Conservation (phyloP, 1,284 basidiomycete genomes). For the Puccinia polysora region DNA sequence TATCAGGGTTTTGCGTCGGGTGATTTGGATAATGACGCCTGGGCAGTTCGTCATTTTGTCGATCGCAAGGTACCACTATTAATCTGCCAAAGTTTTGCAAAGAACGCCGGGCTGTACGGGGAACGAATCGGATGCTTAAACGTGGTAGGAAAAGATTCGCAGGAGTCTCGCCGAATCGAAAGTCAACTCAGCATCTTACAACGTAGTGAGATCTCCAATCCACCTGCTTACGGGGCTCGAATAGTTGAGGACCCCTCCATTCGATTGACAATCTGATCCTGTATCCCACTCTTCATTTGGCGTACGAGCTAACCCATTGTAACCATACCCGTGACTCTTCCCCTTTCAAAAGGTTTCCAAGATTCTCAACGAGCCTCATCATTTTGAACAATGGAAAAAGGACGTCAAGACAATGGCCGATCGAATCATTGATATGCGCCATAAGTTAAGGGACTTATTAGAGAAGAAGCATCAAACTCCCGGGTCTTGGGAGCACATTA, state of each 20-base stretch:
- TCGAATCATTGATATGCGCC: slow-evolving; percentile 83
- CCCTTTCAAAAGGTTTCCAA: slow-evolving; percentile 76
- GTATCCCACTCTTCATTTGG: too few relatives aligned
- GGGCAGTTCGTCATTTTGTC: slow-evolving; percentile 86
- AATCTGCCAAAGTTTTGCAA: slow-evolving; percentile 92
- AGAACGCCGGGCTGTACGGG: slow-evolving; percentile 90
- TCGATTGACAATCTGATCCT: too few relatives aligned
- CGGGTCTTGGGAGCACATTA: slow-evolving; percentile 74
- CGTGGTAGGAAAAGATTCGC: slow-evolving; percentile 63
- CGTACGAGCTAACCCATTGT: too few relatives aligned
- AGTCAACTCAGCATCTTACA: slow-evolving; percentile 82
- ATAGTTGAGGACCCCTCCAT: slow-evolving; percentile 56
- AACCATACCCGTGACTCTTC: too few relatives aligned
- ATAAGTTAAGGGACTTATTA: slow-evolving; percentile 70
- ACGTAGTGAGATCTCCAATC: slow-evolving; percentile 88
- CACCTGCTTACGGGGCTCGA: slow-evolving; percentile 81
- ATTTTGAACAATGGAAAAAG: slow-evolving; percentile 80
- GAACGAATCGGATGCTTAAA: slow-evolving; percentile 83
- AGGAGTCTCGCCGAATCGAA: slow-evolving; percentile 62
- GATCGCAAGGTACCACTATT: slow-evolving; percentile 69
- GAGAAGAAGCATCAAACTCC: slow-evolving; percentile 83
- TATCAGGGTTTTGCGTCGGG: slow-evolving; percentile 90
- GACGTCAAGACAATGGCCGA: slow-evolving; percentile 89
- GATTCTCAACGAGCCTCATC: slow-evolving; percentile 66
- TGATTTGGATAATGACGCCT: slow-evolving; percentile 79